Percentiles rank a stretch among this genome's conserved stretches.
phyloP scores from a whole-genome alignment of 2,329 filamentous ascomycete genomes.

The Fusarium drepaniforme region DNA sequence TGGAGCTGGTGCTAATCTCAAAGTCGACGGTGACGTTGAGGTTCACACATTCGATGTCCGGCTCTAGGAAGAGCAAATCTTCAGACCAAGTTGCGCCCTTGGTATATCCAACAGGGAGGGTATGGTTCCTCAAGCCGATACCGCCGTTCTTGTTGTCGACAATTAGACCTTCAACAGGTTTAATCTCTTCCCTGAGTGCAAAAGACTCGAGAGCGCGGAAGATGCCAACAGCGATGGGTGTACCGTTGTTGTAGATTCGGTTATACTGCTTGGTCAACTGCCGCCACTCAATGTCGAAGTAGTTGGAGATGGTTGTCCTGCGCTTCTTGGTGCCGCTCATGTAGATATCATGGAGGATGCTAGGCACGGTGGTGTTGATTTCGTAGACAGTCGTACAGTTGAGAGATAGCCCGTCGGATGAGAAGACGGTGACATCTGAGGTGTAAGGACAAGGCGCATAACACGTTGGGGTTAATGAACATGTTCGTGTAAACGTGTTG shows the following conservation, averaged over 20 bases:
- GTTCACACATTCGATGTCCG: conserved; percentile 57
- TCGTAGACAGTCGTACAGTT: conserved; percentile 26
- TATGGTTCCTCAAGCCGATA: conserved; percentile 61
- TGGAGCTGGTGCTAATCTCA: conserved; percentile 36
- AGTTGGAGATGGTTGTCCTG: conserved; percentile 28
- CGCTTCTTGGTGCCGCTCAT: conserved; percentile 33
- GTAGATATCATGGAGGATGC: conserved; percentile 33
- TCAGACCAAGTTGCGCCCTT: conserved; percentile 59
- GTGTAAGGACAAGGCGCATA: conserved; percentile 43
- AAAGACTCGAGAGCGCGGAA: conserved; percentile 39
- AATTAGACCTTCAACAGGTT: conserved; percentile 57
- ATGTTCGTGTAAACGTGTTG: conserved; percentile 27
- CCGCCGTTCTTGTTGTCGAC: conserved; percentile 56
- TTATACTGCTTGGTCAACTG: conserved; percentile 49
- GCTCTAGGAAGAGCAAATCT: conserved; percentile 61
- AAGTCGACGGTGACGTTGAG: conserved; percentile 59
- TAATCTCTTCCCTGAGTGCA: conserved; percentile 48
- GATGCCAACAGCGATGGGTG: conserved; percentile 44
- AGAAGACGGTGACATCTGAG: conserved; percentile 23
- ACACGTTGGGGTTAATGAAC: conserved; percentile 42
- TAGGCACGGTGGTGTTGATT: conserved; percentile 45
- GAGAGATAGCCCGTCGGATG: conserved; percentile 37
- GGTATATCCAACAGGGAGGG: conserved; percentile 46
- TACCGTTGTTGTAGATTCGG: conserved; percentile 46
- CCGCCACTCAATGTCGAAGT: conserved; percentile 38